These are phyloP conservation scores for Dendrocalamus latiflorus DNA, from an alignment of 202 grass and related monocot genomes.

Conservation along the genomic window DNA sequence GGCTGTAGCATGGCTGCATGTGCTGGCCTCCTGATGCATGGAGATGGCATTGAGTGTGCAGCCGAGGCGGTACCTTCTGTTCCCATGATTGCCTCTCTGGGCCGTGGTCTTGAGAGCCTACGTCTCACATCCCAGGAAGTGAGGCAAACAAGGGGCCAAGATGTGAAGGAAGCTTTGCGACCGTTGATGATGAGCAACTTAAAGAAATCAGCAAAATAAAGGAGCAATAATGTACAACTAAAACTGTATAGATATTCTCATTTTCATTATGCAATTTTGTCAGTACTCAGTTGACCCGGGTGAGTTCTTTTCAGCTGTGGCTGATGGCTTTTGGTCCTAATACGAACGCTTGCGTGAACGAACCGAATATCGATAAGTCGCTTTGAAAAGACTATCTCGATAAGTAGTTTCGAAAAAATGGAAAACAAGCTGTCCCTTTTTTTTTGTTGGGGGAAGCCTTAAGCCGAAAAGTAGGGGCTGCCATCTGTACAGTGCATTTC, in stretches of 20 bases:
- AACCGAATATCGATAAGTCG: too few species aligned
- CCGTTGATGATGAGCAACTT: constrained; percentile 66
- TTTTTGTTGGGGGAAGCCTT: too few species aligned
- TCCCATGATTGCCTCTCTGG: constrained; percentile 68
- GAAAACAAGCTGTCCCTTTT: too few species aligned
- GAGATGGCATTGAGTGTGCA: constrained; percentile 84
- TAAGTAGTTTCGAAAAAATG: too few species aligned
- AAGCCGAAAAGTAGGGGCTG: too few species aligned
- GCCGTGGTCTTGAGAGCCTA: constrained; percentile 77
- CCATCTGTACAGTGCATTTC: constrained; percentile 14
- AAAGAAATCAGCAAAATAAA: constrained; percentile 56
- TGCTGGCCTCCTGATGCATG: constrained; percentile 50
- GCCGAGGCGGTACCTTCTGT: constrained; percentile 65
- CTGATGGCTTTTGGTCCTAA: too few species aligned
- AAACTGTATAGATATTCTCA: constrained; percentile 28
- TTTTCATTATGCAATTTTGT: constrained; percentile 31
- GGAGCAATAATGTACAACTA: constrained; percentile 5
- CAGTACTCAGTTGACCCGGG: too few species aligned
- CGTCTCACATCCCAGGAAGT: constrained; percentile 63
- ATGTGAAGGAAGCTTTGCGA: constrained; percentile 66
- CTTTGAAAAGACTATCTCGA: too few species aligned
- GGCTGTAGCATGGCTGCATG: constrained; percentile 65
- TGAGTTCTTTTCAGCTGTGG: too few species aligned
- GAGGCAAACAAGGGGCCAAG: constrained; percentile 45
- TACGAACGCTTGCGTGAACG: too few species aligned